Percentiles rank a stretch among this genome's conserved stretches.
Evolutionary conservation across 805 yeast genomes (phyloP).

Genomic region (Myxozyma melibiosi): DNA sequence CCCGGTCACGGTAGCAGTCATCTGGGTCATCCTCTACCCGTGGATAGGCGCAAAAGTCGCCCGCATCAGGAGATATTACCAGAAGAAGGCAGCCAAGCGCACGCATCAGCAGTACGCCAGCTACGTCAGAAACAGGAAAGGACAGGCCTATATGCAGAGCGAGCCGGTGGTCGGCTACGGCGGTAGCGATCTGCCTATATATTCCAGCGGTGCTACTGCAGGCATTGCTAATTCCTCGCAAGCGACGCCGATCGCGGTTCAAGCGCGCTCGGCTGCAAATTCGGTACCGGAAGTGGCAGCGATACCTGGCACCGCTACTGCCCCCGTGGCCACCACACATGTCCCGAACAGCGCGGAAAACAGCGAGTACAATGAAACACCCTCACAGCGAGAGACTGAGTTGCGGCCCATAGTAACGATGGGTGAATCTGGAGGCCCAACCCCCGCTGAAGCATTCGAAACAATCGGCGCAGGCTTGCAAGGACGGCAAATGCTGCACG

Average conservation of each 20-base stretch:
- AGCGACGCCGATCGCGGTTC: too few species aligned
- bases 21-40: constrained; percentile 38
- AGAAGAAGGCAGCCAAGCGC: constrained; percentile 12
- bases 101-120: constrained; percentile 1
- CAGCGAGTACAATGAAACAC: too few species aligned
- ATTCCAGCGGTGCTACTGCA: not conserved
- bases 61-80: constrained; percentile 5
- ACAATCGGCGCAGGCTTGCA: constrained; percentile 2
- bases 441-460: not conserved
- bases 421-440: too few species aligned
- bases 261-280: too few species aligned
- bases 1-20: constrained; percentile 42
- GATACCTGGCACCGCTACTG: too few species aligned
- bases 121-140: not conserved
- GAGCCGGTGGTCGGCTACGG: constrained; percentile 9
- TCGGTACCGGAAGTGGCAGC: too few species aligned
- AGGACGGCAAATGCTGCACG: not conserved
- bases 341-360: too few species aligned
- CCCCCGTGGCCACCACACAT: too few species aligned
- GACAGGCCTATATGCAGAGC: not conserved
- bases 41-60: not conserved
- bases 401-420: too few species aligned
- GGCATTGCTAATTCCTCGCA: not conserved
- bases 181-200: constrained; percentile 5
- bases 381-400: too few species aligned